Conservation (phyloP, 1,284 basidiomycete species). For the Boletus calvinii region DNA sequence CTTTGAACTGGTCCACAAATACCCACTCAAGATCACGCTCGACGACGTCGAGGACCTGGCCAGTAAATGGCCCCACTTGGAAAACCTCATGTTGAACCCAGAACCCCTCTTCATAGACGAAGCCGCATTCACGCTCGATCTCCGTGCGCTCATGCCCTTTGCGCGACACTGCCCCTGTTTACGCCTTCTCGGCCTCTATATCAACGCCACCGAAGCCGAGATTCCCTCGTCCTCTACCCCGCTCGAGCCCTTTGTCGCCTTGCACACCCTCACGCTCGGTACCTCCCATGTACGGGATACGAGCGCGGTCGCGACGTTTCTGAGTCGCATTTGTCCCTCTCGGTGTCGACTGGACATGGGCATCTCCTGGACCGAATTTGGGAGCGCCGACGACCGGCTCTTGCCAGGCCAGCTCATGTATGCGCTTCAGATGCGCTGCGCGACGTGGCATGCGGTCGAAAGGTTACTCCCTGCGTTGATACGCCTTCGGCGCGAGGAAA, state of each 20-base stretch:
- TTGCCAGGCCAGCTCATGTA: conserved; percentile 24
- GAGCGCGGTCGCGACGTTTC: conserved; percentile 48
- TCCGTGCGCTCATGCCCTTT: conserved; percentile 53
- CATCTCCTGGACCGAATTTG: conserved; percentile 41
- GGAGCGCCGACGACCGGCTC: conserved; percentile 20
- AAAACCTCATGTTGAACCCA: conserved; percentile 48
- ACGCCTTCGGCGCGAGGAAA: conserved; percentile 48
- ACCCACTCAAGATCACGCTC: conserved; percentile 47
- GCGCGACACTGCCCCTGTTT: conserved; percentile 54
- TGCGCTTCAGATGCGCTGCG: conserved; percentile 35
- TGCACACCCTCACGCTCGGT: conserved; percentile 47
- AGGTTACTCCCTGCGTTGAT: conserved; percentile 49
- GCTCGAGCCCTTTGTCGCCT: conserved; percentile 38
- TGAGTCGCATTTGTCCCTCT: conserved; percentile 49
- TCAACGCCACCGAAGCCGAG: conserved; percentile 32
- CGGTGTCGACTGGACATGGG: conserved; percentile 42
- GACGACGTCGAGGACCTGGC: conserved; percentile 52
- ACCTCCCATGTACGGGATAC: conserved; percentile 45
- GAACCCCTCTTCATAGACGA: conserved; percentile 46
- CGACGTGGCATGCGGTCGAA: conserved; percentile 45
- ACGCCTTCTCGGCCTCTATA: conserved; percentile 50
- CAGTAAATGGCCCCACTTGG: conserved; percentile 46
- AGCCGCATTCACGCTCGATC: conserved; percentile 40
- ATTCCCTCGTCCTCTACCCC: conserved; percentile 34
- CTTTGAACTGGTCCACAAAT: conserved; percentile 54